Evolutionary conservation across 2,329 filamentous ascomycete genomes (phyloP), one percentile per base, ranked within the genome.

Genomic region (Penicillium sp.): DNA sequence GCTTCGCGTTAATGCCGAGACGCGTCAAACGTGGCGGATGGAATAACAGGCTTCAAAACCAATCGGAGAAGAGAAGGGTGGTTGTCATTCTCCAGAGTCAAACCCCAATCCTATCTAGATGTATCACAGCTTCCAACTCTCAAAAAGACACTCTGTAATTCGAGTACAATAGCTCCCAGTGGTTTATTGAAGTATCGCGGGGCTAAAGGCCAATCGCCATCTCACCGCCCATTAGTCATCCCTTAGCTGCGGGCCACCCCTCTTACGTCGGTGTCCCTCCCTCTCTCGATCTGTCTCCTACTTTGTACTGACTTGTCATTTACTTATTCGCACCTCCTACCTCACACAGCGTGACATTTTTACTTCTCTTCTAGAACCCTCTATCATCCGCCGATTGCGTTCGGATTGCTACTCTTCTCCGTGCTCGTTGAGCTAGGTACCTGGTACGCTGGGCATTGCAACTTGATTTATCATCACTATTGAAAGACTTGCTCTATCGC

Each of bases 401-500:
- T 59, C 48, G 42, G 42, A 54, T 55, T 56, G 47, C 42, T 55
- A 43, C 42, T 59, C 54, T 57, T 51, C 33, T 29, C 25, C 52
- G 56, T 51, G 58, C 54, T 57, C 51, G 51, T 54, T 50, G 50
- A 62, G 56, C 60, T 59, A 64, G 62, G 62, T 64, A 64, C 62
- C 63, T 63, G 65, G 66, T 71, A 64, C 67, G 63, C 69, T 65
- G 51, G 57, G 62, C 69, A 59, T 62, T 69, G 62, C 66, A 55
- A 60, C 60, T 62, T 65, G 61, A 65, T 69, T 60, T 64, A 60
- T 59, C 57, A 62, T 50, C 63, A 67, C 61, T 56, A 56, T 55
- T 58, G 75, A 77, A 76, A 73, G 75, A 75, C 75, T 78, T 77
- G 74, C 75, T 71, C 59, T 29, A 55, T 51, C 47, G 74, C 73